Evolutionary conservation across 176 grass and related monocot species (phyloP).

Genomic region (Poa annua): DNA sequence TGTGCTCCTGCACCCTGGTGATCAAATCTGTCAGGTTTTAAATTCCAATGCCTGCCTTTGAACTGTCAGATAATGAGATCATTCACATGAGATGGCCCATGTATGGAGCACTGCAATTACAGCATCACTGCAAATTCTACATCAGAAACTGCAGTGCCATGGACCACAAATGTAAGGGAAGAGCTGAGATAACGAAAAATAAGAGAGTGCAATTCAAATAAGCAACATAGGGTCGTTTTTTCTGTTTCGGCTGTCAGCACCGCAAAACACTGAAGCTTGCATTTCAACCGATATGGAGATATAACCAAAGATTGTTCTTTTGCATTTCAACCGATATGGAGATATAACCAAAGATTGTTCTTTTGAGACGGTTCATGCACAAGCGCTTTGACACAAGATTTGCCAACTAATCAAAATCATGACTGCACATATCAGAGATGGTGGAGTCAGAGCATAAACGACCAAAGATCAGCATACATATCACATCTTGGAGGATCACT

Average conservation of each 20-base stretch:
- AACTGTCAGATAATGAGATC: not conserved
- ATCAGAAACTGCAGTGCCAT: not conserved
- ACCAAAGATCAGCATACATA: not conserved
- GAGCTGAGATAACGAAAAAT: not conserved
- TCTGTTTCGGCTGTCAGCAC: not conserved
- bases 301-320: not conserved
- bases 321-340: not conserved
- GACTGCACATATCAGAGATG: not conserved
- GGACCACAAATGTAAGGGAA: not conserved
- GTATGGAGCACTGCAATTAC: not conserved
- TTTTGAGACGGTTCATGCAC: not conserved
- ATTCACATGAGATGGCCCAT: not conserved
- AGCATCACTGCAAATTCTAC: not conserved
- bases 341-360: not conserved
- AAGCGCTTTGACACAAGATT: constrained; percentile 14
- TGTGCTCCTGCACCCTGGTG: not conserved
- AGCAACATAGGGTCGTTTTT: not conserved
- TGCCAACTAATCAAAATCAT: not conserved
- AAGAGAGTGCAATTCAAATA: not conserved
- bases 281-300: not conserved
- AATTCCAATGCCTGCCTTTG: not conserved
- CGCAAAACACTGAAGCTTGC: not conserved
- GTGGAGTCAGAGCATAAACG: not conserved
- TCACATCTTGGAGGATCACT: constrained; percentile 21
- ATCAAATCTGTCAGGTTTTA: constrained; percentile 27